Base-by-base conservation (phyloP, 176 grass and related monocot genomes). In the Paspalum vaginatum region DNA sequence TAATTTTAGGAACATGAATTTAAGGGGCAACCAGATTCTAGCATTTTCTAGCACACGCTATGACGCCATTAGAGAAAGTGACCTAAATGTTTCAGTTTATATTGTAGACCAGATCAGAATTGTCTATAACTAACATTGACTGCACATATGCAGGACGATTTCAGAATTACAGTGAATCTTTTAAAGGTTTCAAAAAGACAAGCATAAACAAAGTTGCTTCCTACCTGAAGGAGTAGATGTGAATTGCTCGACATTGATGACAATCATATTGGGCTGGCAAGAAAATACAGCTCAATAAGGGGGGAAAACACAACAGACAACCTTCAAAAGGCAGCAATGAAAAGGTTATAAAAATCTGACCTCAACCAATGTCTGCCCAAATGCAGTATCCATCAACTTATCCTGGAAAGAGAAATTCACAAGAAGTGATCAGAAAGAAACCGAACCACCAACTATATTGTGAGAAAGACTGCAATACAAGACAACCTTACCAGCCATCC, bases 311-410 rank as follows among this genome's bases (percentile, higher is more conserved):
- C 39, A 57, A 76, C 65, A 5, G 57, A 63, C 5, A 70, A n/a
- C 13, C 63, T 58, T 85, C 41, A 85, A 71, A 81, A 70, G 65
- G 15, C 37, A 47, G 43, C 25, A 26, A 44, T 60, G 54, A 77
- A 68, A 71, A 58, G 40, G 11, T 8, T 79, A 47, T 20, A 61
- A 32, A 76, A 72, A 79, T 74, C 90, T 76, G 80, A 99, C 96
- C 96, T 99, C 90, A 86, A 99, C 92, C 69, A 99, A 58, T 82
- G 92, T 99, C 65, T 99, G 92, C 75, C 90, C 92, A 84, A 99
- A 93, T 88, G 96, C 92, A 77, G 88, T 79, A 88, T 95, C 92
- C 81, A 95, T 87, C 81, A 99, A 81, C 65, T 94, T 93, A 66
- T 99, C 96, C 96, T 99, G 84, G 46, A 80, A 70, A 92, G 82